A percentile compares a stretch with the other conserved stretches of the same genome.
Evolutionary conservation across 345 rosid genomes (phyloP).

Genomic region (Geranium rotundifolium): DNA sequence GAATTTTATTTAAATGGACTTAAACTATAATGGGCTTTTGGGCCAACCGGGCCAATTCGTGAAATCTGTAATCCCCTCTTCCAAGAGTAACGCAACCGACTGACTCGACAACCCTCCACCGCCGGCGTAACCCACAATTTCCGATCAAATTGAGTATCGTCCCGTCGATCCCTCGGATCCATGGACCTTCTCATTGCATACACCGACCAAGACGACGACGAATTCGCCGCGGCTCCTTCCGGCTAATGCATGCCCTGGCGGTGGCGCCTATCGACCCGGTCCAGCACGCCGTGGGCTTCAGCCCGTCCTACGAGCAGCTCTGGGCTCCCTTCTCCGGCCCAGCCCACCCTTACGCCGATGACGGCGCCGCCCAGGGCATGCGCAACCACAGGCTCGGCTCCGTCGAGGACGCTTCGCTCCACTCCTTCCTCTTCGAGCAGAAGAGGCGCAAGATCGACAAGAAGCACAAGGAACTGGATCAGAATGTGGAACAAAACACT

Average conservation of each 20-base stretch:
- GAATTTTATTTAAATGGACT: no score
- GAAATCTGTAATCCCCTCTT: no score
- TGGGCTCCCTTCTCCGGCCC: conserved; percentile 90
- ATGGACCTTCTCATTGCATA: not conserved
- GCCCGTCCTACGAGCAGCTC: conserved; percentile 83
- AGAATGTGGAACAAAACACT: conserved; percentile 18
- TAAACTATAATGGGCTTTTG: no score
- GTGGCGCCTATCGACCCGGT: conserved; percentile 77
- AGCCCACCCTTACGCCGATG: conserved; percentile 85
- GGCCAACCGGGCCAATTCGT: no score
- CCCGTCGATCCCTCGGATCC: not conserved
- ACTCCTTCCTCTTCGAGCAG: conserved; percentile 77
- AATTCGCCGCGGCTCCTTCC: conserved; percentile 40
- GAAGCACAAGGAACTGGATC: conserved; percentile 34
- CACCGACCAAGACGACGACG: not conserved
- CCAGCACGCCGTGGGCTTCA: conserved; percentile 60
- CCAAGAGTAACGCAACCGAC: no score
- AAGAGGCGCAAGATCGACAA: conserved; percentile 59
- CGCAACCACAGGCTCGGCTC: conserved; percentile 94
- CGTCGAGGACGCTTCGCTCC: conserved; percentile 86
- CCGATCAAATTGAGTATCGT: not conserved
- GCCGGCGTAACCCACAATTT: not conserved
- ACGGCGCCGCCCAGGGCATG: conserved; percentile 92
- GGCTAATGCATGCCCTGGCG: conserved; percentile 66
- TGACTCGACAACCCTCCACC: not conserved